Conservation (phyloP, 2,329 filamentous ascomycete species). For the Pseudogymnoascus sp. region DNA sequence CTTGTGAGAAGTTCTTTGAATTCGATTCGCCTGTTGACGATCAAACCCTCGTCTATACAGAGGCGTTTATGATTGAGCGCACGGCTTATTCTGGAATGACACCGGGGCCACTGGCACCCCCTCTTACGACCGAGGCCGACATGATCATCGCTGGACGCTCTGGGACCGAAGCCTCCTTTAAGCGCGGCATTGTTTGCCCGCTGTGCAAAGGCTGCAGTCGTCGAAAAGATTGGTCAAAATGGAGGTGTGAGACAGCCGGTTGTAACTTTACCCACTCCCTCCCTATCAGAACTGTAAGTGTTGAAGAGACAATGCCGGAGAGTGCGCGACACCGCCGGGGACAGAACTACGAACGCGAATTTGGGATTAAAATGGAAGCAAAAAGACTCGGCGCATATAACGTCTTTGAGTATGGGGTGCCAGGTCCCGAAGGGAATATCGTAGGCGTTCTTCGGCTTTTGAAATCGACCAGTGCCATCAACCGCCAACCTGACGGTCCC, state of each 20-base stretch:
- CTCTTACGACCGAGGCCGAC: conserved; percentile 33
- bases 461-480: conserved; percentile 46
- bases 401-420: conserved; percentile 38
- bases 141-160: conserved; percentile 28
- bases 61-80: conserved; percentile 50
- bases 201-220: conserved; percentile 55
- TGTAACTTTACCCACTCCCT: conserved; percentile 43
- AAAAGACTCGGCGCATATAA: conserved; percentile 22
- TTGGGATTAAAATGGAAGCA: not conserved
- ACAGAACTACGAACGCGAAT: not conserved
- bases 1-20: conserved; percentile 46
- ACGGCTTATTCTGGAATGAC: conserved; percentile 35
- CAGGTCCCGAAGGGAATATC: conserved; percentile 30
- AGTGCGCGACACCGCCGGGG: not conserved
- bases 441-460: conserved; percentile 50
- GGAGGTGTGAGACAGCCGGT: conserved; percentile 47
- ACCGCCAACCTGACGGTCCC: conserved; percentile 45
- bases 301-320: not conserved
- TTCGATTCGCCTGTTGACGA: conserved; percentile 28
- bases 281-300: conserved; percentile 16
- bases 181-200: conserved; percentile 60
- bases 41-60: conserved; percentile 42
- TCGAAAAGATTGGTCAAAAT: conserved; percentile 53
- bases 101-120: conserved; percentile 34
- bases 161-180: conserved; percentile 45